These are phyloP conservation scores for Myxozyma nipponensis DNA, from an alignment of 805 yeast species.

Conservation along the genomic window DNA sequence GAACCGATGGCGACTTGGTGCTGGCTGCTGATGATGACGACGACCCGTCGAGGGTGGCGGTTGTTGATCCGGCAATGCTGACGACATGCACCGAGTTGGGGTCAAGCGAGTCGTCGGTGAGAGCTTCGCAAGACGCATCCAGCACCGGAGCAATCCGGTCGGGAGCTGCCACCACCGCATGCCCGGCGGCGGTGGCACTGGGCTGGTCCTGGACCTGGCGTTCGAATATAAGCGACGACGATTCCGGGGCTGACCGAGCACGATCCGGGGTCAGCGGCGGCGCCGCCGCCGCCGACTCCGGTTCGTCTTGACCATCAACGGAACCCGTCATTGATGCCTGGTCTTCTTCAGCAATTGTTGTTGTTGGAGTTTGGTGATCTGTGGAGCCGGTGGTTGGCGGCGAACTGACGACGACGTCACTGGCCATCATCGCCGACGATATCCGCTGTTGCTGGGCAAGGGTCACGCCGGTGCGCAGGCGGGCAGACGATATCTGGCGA, in stretches of 20 bases:
- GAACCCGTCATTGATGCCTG: too few species aligned
- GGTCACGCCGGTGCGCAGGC: background rate
- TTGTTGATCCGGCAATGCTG: slow-evolving; percentile 40
- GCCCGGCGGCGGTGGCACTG: slow-evolving; percentile 38
- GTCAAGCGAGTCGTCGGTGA: slow-evolving; percentile 53
- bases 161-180: slow-evolving; percentile 44
- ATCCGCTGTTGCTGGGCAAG: too few species aligned
- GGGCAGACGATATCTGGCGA: background rate
- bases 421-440: background rate
- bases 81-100: slow-evolving; percentile 70
- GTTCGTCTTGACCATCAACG: background rate
- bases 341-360: too few species aligned
- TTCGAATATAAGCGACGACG: slow-evolving; percentile 57
- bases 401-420: background rate
- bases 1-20: background rate
- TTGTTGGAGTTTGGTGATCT: too few species aligned
- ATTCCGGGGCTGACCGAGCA: slow-evolving; percentile 23
- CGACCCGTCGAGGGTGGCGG: background rate
- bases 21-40: background rate
- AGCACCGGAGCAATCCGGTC: slow-evolving; percentile 77
- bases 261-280: too few species aligned
- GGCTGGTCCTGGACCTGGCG: slow-evolving; percentile 60
- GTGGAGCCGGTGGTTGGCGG: too few species aligned
- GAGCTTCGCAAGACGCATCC: slow-evolving; percentile 68
- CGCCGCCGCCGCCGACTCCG: background rate